Conservation (phyloP, 192 early-diverging fungal species). For the Podochytrium sp. region DNA sequence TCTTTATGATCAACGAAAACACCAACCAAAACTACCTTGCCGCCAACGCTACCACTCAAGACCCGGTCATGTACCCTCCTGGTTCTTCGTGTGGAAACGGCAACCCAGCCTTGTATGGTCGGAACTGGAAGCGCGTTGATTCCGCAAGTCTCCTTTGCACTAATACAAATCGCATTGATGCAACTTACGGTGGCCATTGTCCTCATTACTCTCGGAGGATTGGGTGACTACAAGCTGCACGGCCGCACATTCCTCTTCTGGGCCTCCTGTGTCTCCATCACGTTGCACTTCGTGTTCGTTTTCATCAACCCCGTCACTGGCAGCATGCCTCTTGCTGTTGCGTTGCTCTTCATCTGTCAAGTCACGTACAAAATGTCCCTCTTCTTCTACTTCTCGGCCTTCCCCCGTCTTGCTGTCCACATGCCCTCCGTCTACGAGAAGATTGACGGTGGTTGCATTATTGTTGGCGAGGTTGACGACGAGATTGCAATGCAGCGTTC, state of each 20-base stretch:
- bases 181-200: constrained; percentile 17
- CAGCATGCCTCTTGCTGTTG: background rate
- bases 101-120: constrained; percentile 26
- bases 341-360: background rate
- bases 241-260: constrained; percentile 19
- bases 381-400: constrained; percentile 19
- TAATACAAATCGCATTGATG: constrained; percentile 2
- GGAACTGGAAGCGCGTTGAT: background rate
- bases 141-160: constrained; percentile 6
- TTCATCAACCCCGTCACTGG: background rate
- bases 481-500: constrained; percentile 40
- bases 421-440: constrained; percentile 26
- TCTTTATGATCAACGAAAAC: constrained; percentile 2
- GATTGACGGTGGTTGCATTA: constrained; percentile 17
- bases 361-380: constrained; percentile 17
- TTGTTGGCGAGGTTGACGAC: constrained; percentile 16
- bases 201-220: constrained; percentile 15
- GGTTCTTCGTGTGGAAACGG: constrained; percentile 1
- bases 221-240: constrained; percentile 17
- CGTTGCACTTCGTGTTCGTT: constrained; percentile 14
- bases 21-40: constrained; percentile 6
- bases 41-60: constrained; percentile 6
- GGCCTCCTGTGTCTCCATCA: background rate
- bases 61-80: background rate
- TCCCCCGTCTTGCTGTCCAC: constrained; percentile 22